Evolutionary conservation across 2,329 filamentous ascomycete species (phyloP), one percentile per base, ranked within the genome.

Genomic region (Fusarium decemcellulare): DNA sequence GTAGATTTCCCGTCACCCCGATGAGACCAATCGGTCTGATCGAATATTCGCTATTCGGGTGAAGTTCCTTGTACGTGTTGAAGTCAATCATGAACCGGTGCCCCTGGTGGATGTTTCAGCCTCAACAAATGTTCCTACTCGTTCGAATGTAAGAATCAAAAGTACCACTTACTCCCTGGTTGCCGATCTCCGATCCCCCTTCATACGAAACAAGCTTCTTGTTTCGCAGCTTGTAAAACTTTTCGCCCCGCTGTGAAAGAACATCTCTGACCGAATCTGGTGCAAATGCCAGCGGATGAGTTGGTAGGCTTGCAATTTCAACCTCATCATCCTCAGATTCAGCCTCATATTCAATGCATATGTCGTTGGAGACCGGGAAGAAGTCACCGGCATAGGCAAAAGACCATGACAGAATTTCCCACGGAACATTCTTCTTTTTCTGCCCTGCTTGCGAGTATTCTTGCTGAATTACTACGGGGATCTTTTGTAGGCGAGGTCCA

Each of bases 1-100:
- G 42, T 0, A 59, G n/a, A 10, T 54, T 23, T 37, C 0, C 6
- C 18, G 7, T 8, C 40, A n/a, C n/a, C n/a, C n/a, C n/a, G n/a
- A n/a, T n/a, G n/a, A n/a, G n/a, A n/a, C n/a, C n/a, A n/a, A n/a
- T n/a, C n/a, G 18, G 18, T 23, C 18, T 4, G 4, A 23, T 3
- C 4, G 18, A 48, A 8, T 65, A 65, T 2, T 10, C 15, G 27
- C 8, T 65, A 2, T 3, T 4, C 2, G 61, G 61, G 14, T 66
- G 63, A 3, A 66, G 63, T 5, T 65, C 36, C 1, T 56, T 52
- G 10, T 66, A 65, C 1, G 61, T 65, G 0, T 47, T 5, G 6
- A 61, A 56, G 10, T 66, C 63, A 1, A 66, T 11, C 63, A 66
- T 66, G 16, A 66, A 60, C 4, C 63, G 18, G 56, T 66, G 63